Conservation (phyloP, 306 rosid species). For the Mimosa pudica region DNA sequence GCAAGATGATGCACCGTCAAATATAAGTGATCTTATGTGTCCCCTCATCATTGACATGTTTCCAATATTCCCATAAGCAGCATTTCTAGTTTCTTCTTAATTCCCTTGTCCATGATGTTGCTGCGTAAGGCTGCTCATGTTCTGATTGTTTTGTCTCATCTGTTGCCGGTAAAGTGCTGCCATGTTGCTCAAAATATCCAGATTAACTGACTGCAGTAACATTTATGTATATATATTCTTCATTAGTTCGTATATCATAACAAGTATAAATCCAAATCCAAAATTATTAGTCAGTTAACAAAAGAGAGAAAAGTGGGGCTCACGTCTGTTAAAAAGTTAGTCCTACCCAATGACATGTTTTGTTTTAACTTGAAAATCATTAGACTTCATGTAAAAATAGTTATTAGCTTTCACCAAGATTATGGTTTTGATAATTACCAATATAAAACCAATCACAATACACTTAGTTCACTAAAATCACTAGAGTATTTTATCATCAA, state of each 20-base stretch:
- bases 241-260: conserved; percentile 9
- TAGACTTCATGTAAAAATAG: not conserved
- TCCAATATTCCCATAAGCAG: not conserved
- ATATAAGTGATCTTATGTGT: not conserved
- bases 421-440: not conserved
- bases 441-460: not conserved
- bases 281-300: not conserved
- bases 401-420: not conserved
- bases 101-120: conserved; percentile 32
- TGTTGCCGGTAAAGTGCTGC: conserved; percentile 49
- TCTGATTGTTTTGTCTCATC: conserved; percentile 37
- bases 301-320: not conserved
- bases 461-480: not conserved
- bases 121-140: conserved; percentile 27
- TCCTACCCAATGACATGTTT: not conserved
- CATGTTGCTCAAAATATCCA: conserved; percentile 60
- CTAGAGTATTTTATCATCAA: not conserved
- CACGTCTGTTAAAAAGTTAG: not conserved
- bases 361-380: not conserved
- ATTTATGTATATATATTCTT: not conserved
- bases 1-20: too few species aligned
- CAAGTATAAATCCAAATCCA: conserved; percentile 11
- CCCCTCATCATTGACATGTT: conserved; percentile 22
- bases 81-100: conserved; percentile 29
- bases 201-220: conserved; percentile 51